A percentile compares a stretch with the other conserved stretches of the same genome.
Evolutionary conservation across 1,284 basidiomycete genomes (phyloP).

Genomic region (Rhizoctonia solani): DNA sequence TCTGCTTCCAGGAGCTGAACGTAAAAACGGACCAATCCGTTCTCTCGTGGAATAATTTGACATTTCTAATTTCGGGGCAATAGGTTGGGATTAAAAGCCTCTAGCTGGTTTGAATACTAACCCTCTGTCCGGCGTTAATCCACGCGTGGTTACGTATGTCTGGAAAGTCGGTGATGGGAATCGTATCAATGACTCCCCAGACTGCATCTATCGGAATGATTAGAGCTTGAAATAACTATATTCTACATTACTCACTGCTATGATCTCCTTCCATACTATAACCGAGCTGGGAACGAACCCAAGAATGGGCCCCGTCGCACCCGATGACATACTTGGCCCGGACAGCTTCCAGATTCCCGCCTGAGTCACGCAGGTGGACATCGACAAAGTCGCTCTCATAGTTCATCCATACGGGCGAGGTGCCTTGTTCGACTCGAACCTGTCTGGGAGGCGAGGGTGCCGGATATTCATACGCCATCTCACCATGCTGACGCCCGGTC

Average conservation of each 20-base stretch:
- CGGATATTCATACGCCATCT: neutral
- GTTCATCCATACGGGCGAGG: neutral
- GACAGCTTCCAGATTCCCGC: neutral
- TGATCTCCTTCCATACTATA: constrained; percentile 13
- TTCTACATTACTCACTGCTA: neutral
- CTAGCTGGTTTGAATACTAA: neutral
- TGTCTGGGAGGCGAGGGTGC: neutral
- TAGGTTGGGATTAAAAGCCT: neutral
- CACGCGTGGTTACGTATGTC: neutral
- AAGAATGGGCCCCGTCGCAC: constrained; percentile 30
- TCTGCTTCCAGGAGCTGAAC: neutral
- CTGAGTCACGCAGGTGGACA: neutral
- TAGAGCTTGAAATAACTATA: neutral
- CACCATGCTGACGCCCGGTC: neutral
- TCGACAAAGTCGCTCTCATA: neutral
- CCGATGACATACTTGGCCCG: constrained; percentile 21
- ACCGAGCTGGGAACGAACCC: constrained; percentile 5
- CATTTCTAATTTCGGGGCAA: neutral
- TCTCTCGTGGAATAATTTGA: constrained; percentile 11
- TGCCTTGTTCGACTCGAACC: constrained; percentile 19
- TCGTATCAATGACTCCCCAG: constrained; percentile 4
- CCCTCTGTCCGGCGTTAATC: constrained; percentile 7
- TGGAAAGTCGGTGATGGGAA: constrained; percentile 7
- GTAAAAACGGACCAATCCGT: constrained; percentile 15
- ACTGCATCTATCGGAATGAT: neutral